These are phyloP conservation scores for Neoascochyta sp. DNA, from an alignment of 2,329 filamentous ascomycete genomes.

Conservation along the genomic window DNA sequence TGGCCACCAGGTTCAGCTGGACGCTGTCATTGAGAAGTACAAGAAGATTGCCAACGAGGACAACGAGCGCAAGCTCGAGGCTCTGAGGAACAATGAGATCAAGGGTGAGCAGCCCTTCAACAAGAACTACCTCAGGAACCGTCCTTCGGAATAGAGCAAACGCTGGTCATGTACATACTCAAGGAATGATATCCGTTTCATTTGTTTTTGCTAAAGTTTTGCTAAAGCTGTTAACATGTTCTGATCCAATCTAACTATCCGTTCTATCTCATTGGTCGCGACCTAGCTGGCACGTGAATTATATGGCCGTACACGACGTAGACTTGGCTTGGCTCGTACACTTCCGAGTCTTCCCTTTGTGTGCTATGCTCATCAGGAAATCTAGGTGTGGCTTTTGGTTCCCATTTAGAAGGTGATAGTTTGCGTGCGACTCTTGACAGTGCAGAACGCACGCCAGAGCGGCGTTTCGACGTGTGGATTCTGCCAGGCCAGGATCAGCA, in stretches of 20 bases:
- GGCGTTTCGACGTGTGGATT: no score
- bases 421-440: background rate
- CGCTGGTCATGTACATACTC: slow-evolving; percentile 16
- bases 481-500: no score
- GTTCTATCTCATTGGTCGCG: background rate
- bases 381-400: no score
- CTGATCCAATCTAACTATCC: no score
- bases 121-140: slow-evolving; percentile 20
- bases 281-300: no score
- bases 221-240: no score
- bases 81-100: slow-evolving; percentile 31
- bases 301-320: no score
- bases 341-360: no score
- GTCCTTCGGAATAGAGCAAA: slow-evolving; percentile 3
- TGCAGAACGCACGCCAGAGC: background rate
- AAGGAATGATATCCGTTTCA: slow-evolving; percentile 22
- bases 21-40: slow-evolving; percentile 60
- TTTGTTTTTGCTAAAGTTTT: slow-evolving; percentile 7
- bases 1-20: slow-evolving; percentile 58
- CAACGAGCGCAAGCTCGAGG: slow-evolving; percentile 54
- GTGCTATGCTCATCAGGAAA: no score
- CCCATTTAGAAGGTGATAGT: no score
- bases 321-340: no score
- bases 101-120: slow-evolving; percentile 33
- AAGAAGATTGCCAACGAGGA: slow-evolving; percentile 54